phyloP scores from a whole-genome alignment of 768 basidiomycete species.

The Clitopilus hobsonii region DNA sequence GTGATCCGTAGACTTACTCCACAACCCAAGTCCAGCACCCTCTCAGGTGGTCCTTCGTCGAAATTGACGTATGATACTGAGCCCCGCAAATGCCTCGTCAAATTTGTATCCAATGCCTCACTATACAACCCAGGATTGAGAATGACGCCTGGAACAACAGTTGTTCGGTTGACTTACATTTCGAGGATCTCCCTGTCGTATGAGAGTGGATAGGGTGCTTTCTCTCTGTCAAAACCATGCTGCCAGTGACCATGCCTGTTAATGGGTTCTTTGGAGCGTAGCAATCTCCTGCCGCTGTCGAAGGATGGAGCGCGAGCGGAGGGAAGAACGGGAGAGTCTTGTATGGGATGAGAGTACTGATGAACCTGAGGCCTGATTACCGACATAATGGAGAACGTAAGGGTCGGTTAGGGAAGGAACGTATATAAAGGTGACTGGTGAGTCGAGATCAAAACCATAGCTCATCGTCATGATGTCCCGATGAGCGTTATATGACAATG shows the following conservation, averaged over 20 bases:
- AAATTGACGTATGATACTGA: conserved; percentile 63
- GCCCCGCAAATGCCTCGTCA: conserved; percentile 42
- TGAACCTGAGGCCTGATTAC: conserved; percentile 1
- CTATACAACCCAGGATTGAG: conserved; percentile 21
- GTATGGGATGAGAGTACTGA: conserved; percentile 14
- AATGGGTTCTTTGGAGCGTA: conserved; percentile 51
- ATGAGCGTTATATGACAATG: background rate
- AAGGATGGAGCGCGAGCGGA: conserved; percentile 15
- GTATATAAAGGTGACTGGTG: background rate
- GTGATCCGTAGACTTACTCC: conserved; percentile 44
- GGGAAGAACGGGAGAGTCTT: conserved; percentile 15
- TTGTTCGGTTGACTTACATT: conserved; percentile 42
- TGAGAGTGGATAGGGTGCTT: conserved; percentile 75
- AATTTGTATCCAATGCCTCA: conserved; percentile 50
- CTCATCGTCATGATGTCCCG: conserved; percentile 3
- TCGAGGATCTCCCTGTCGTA: conserved; percentile 67
- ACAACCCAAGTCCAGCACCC: conserved; percentile 67
- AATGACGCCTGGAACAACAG: background rate
- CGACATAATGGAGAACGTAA: background rate
- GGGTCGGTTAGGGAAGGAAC: background rate
- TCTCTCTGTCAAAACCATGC: conserved; percentile 66
- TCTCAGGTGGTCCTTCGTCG: conserved; percentile 41
- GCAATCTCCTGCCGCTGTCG: conserved; percentile 30
- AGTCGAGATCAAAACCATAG: background rate
- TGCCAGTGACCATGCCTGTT: conserved; percentile 59